phyloP scores from a whole-genome alignment of 1,284 basidiomycete species.

The Cutaneotrichosporon sp. region DNA sequence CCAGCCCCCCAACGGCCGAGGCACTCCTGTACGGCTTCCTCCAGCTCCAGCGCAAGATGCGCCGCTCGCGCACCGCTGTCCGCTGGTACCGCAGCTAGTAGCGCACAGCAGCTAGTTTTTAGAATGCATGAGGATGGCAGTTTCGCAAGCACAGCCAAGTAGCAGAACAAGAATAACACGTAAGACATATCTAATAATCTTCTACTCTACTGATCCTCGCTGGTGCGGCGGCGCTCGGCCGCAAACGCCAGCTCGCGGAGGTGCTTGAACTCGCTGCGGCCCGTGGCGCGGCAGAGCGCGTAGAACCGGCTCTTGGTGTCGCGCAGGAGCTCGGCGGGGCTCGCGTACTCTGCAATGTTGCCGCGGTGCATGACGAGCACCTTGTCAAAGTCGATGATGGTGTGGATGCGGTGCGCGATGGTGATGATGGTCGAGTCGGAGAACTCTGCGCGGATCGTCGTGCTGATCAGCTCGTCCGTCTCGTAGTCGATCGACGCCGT shows the following conservation, averaged over 20 bases:
- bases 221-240: constrained; percentile 36
- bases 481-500: constrained; percentile 66
- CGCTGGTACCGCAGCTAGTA: constrained; percentile 71
- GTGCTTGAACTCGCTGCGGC: constrained; percentile 72
- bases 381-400: constrained; percentile 82
- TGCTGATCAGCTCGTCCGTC: constrained; percentile 57
- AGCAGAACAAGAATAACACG: not conserved
- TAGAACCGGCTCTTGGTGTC: constrained; percentile 71
- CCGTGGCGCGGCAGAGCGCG: constrained; percentile 76
- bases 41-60: constrained; percentile 96
- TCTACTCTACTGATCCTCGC: not conserved
- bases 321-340: constrained; percentile 67
- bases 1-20: constrained; percentile 70
- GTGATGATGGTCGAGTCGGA: constrained; percentile 60
- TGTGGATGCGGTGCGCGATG: constrained; percentile 68
- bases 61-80: constrained; percentile 82
- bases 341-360: constrained; percentile 77
- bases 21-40: constrained; percentile 93
- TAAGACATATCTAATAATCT: too few relatives aligned
- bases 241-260: constrained; percentile 55
- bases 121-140: constrained; percentile 7
- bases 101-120: too few relatives aligned
- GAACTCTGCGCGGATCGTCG: constrained; percentile 58
- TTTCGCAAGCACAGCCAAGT: not conserved
- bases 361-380: constrained; percentile 61